Percentiles rank a stretch among this genome's conserved stretches.
These are phyloP conservation scores for Apiotrichum laibachii DNA, from an alignment of 1,284 basidiomycete genomes.

Conservation along the genomic window DNA sequence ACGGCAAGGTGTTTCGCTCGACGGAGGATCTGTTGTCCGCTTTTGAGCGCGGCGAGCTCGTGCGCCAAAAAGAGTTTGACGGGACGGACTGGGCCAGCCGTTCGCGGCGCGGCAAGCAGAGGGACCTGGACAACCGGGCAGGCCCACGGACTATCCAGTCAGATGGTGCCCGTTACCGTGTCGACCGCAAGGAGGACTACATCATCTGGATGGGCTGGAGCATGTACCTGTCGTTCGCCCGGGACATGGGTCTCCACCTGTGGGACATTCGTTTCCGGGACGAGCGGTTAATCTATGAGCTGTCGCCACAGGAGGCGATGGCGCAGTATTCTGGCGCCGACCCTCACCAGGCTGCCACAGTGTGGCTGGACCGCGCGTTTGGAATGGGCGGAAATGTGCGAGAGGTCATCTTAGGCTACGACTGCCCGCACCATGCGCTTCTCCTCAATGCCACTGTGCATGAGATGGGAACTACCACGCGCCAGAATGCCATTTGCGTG, in stretches of 20 bases:
- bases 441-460: conserved; percentile 62
- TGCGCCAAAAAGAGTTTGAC: conserved; percentile 49
- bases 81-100: conserved; percentile 44
- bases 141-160: conserved; percentile 63
- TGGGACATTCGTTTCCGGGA: conserved; percentile 64
- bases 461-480: conserved; percentile 53
- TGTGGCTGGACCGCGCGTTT: conserved; percentile 65
- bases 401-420: conserved; percentile 62
- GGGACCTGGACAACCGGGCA: conserved; percentile 63
- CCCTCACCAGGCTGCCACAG: conserved; percentile 62
- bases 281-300: conserved; percentile 65
- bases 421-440: conserved; percentile 63
- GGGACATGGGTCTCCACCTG: conserved; percentile 64
- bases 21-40: conserved; percentile 58
- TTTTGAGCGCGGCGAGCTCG: conserved; percentile 58
- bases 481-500: conserved; percentile 61
- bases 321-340: conserved; percentile 66
- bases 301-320: conserved; percentile 54
- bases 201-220: conserved; percentile 58
- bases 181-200: conserved; percentile 58
- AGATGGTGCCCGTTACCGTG: conserved; percentile 60
- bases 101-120: conserved; percentile 47
- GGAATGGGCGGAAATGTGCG: conserved; percentile 62
- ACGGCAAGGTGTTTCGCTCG: conserved; percentile 58
- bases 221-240: conserved; percentile 60